Base-by-base conservation (phyloP, 202 grass and related monocot genomes). In the Schoenoplectus triqueter region DNA sequence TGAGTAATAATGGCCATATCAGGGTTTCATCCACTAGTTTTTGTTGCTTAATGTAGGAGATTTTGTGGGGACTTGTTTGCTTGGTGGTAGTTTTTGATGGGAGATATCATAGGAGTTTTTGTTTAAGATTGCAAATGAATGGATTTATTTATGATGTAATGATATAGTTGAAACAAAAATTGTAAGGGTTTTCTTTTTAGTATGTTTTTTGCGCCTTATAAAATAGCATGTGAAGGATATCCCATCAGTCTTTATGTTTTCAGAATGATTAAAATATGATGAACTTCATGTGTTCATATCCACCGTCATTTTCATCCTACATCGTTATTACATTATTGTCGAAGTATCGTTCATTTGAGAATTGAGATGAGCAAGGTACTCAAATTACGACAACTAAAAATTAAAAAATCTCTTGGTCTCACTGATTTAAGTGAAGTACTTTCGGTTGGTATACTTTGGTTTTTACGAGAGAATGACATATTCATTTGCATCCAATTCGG, bases 1-100 rank as follows among this genome's bases (percentile, higher is more conserved):
- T 73, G 93, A 95, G 80, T 98, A 89, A 62, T n/a, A 17, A 87
- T 52, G n/a, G 19, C 4, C 6, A 3, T 82, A 51, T 13, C 54
- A 71, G 65, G 73, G 52, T 59, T 42, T 62, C 14, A 62, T 61
- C 31, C 7, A 9, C 51, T 42, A 61, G 75, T 45, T 77, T 31
- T 60, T 40, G 50, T 76, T 7, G 11, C 56, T 20, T 14, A 40
- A 76, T 39, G 20, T 56, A 45, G 75, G 39, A 61, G 14, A 61
- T 61, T 79, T 79, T 79, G 75, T 79, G 31, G 39, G 54, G 11
- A 61, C 7, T 44, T 60, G 50, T 75, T 60, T 78, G 9, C 21
- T 57, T 57, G 20, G 11, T 59, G 73, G 51, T 57, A 77, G 11
- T 40, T 78, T 59, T n/a, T 77, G 21, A 15, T 78, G 22, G 31